Percentiles rank a stretch among this genome's conserved stretches.
phyloP scores from a whole-genome alignment of 2,329 filamentous ascomycete genomes.

The Xylaria sp. region DNA sequence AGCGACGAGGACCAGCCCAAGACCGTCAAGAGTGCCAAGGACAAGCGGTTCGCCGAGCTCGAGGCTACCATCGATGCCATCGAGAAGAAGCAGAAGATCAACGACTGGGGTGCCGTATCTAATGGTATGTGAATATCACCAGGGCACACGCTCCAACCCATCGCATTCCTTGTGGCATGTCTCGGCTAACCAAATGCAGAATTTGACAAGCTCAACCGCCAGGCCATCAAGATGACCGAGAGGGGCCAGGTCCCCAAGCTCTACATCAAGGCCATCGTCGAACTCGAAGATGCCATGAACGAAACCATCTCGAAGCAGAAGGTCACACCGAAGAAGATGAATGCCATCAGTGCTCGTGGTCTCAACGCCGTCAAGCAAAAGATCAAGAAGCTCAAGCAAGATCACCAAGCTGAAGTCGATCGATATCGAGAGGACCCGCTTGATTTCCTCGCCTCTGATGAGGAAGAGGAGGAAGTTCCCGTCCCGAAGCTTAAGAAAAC shows the following conservation, averaged over 20 bases:
- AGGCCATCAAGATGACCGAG: constrained; percentile 80
- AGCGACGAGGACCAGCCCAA: constrained; percentile 88
- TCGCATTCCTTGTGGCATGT: not conserved
- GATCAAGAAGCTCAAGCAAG: constrained; percentile 98
- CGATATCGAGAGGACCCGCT: constrained; percentile 77
- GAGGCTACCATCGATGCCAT: constrained; percentile 90
- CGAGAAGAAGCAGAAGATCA: constrained; percentile 97
- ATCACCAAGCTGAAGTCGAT: constrained; percentile 87
- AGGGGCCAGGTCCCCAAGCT: constrained; percentile 84
- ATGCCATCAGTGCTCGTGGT: constrained; percentile 90
- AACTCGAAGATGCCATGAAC: constrained; percentile 93
- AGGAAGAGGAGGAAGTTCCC: constrained; percentile 74
- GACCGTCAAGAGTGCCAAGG: constrained; percentile 96
- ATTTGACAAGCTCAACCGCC: constrained; percentile 93
- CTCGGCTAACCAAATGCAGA: constrained; percentile 62
- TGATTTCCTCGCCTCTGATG: constrained; percentile 63
- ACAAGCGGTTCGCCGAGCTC: constrained; percentile 95
- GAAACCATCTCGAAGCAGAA: constrained; percentile 96
- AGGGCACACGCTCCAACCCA: not conserved
- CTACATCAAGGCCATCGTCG: constrained; percentile 92
- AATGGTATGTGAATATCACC: constrained; percentile 68
- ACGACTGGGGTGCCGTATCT: constrained; percentile 94
- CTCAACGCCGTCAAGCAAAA: constrained; percentile 98
- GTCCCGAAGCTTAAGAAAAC: constrained; percentile 64
- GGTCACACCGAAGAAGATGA: constrained; percentile 98